Conservation (phyloP, 441 rosid species). For the Eutrema salsugineum region DNA sequence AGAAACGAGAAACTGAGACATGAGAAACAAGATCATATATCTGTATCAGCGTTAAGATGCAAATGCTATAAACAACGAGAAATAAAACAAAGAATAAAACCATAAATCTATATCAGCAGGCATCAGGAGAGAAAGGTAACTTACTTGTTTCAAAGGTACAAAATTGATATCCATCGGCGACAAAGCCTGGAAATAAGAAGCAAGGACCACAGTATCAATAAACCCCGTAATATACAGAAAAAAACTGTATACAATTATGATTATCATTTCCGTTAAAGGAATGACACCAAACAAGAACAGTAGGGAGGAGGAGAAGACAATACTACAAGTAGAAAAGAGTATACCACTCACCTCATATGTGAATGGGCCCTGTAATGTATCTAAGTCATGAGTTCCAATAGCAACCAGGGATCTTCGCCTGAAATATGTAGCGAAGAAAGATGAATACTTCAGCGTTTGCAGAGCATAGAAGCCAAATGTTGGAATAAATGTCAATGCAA, state of each 20-base stretch:
- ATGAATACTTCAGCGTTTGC: neutral
- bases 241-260: neutral
- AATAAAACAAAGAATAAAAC: neutral
- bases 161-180: constrained; percentile 74
- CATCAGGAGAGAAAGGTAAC: neutral
- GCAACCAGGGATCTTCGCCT: constrained; percentile 94
- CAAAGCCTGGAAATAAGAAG: constrained; percentile 63
- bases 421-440: constrained; percentile 14
- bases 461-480: neutral
- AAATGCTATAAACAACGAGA: neutral
- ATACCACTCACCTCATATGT: constrained; percentile 72
- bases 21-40: neutral
- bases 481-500: neutral
- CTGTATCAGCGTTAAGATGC: neutral
- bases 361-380: constrained; percentile 82
- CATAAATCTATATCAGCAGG: neutral
- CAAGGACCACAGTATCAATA: constrained; percentile 10
- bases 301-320: neutral
- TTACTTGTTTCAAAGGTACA: constrained; percentile 88
- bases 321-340: constrained; percentile 1
- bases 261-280: neutral
- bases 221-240: neutral
- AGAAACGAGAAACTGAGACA: neutral
- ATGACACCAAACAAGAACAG: neutral
- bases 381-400: constrained; percentile 98